These are phyloP conservation scores for Chondrostereum purpureum DNA, from an alignment of 1,284 basidiomycete genomes.

Conservation along the genomic window DNA sequence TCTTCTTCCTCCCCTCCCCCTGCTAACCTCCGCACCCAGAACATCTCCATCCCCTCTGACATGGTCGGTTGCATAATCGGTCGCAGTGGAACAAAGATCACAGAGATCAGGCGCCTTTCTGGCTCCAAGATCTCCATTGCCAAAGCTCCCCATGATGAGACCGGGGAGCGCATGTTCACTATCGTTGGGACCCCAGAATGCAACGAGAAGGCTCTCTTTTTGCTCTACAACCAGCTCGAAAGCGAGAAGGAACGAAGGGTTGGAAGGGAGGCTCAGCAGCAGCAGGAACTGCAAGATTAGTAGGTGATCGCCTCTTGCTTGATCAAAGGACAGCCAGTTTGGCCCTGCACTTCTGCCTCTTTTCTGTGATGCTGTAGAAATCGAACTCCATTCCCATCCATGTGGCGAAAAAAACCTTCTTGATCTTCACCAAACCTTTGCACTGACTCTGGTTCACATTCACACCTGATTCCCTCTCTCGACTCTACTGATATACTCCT, in stretches of 20 bases:
- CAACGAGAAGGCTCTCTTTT: conserved; percentile 94
- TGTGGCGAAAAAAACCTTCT: too few relatives aligned
- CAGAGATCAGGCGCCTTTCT: conserved; percentile 94
- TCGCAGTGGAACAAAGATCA: conserved; percentile 95
- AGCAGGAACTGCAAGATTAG: conserved; percentile 48
- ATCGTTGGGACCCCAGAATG: conserved; percentile 95
- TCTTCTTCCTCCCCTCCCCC: conserved; percentile 38
- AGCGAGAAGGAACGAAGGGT: conserved; percentile 92
- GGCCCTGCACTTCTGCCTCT: conserved; percentile 12
- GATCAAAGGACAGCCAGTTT: conserved; percentile 13
- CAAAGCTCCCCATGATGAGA: conserved; percentile 97
- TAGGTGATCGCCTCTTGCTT: conserved; percentile 7
- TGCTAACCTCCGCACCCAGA: conserved; percentile 91
- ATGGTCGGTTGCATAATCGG: conserved; percentile 99
- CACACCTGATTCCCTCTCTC: conserved; percentile 1
- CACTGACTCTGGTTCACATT: too few relatives aligned
- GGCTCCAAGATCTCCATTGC: conserved; percentile 98
- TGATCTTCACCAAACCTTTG: too few relatives aligned
- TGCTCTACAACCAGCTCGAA: conserved; percentile 95
- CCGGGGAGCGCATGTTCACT: conserved; percentile 98
- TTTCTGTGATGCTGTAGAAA: too few relatives aligned
- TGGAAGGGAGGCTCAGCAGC: conserved; percentile 66
- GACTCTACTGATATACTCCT: background rate
- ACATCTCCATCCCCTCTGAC: conserved; percentile 97
- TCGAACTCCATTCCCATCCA: too few relatives aligned